These are phyloP conservation scores for Phytophthora lateralis DNA, from an alignment of 352 stramenopile species.

Conservation along the genomic window DNA sequence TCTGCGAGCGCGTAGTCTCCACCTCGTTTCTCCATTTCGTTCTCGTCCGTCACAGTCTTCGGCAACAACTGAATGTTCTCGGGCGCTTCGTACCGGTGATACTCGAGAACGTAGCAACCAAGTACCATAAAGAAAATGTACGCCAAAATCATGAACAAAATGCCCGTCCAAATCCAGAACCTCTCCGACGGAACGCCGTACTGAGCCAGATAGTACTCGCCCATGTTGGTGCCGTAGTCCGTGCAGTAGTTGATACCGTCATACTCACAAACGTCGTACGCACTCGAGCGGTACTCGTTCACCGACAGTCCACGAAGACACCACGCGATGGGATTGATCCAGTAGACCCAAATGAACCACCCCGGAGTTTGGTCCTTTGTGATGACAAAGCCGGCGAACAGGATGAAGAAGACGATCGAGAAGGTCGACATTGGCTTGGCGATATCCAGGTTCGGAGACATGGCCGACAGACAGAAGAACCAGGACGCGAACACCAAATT, in stretches of 20 bases:
- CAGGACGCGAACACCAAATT: constrained; percentile 55
- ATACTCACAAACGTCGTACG: constrained; percentile 34
- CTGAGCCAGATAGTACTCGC: constrained; percentile 37
- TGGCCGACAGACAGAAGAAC: constrained; percentile 53
- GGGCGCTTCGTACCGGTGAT: constrained; percentile 35
- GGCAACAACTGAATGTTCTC: constrained; percentile 20
- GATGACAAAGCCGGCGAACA: constrained; percentile 58
- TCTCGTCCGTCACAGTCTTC: constrained; percentile 2
- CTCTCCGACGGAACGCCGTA: constrained; percentile 30
- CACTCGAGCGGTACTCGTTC: constrained; percentile 32
- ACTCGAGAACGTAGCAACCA: constrained; percentile 37
- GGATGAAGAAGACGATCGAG: constrained; percentile 44
- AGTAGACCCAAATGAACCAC: constrained; percentile 34
- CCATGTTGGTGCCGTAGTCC: constrained; percentile 33
- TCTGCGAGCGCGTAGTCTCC: constrained; percentile 6
- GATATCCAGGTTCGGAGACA: constrained; percentile 41
- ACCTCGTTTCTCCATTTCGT: constrained; percentile 18
- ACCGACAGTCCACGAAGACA: constrained; percentile 18
- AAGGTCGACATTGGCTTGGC: constrained; percentile 49
- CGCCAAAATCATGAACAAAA: constrained; percentile 32
- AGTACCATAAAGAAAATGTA: constrained; percentile 40
- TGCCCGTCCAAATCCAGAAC: constrained; percentile 33
- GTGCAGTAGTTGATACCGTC: constrained; percentile 21
- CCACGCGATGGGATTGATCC: constrained; percentile 47
- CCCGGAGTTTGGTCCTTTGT: constrained; percentile 42